Base-by-base conservation (phyloP, 768 basidiomycete genomes). In the Suillus lakei region DNA sequence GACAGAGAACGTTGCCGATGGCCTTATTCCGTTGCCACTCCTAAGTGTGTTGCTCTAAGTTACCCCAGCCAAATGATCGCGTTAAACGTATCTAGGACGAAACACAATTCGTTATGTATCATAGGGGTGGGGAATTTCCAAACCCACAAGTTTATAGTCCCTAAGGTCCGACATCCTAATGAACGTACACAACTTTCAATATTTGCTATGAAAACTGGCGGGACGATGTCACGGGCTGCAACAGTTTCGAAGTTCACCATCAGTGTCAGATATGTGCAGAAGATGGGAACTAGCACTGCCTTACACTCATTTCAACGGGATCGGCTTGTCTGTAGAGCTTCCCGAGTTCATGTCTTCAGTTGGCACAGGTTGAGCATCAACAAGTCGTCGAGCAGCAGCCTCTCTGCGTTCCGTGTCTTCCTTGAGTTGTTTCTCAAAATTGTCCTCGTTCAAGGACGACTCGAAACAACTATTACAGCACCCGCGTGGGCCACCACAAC, bases 361-460 rank as follows among this genome's bases (percentile, higher is more conserved):
- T 23, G 68, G 72, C 18, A 34, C 60, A n/a, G 73, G 76, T 34
- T 78, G 75, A 51, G 69, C 66, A 18, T 64, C 62, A 10, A 71
- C 66, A 26, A 68, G 68, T 56, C 61, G 59, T 26, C 60, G 32
- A 34, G 44, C 44, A 44, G 62, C 64, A 32, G 53, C 53, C 21
- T 54, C 53, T 54, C 53, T 63, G 28, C 62, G 62, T 41, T 63
- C 62, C 55, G 54, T 36, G 15, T 63, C 51, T 50, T 58, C 28
- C 34, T 12, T 63, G 32, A 63, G 38, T 12, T 63, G 30, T 38
- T 38, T 26, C 5, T 63, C 62, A 60, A 63, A 63, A 54, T 63
- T 54, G 34, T 63, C 62, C 56, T 63, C 62, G 6, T 63, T 32
- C 32, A 12, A 63, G 30, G 46, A 32, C 15, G 32, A 46, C 16